Evolutionary conservation across 371 early-diverging fungal genomes (phyloP).

Genomic region (Thermomucor indicae-seudaticae): DNA sequence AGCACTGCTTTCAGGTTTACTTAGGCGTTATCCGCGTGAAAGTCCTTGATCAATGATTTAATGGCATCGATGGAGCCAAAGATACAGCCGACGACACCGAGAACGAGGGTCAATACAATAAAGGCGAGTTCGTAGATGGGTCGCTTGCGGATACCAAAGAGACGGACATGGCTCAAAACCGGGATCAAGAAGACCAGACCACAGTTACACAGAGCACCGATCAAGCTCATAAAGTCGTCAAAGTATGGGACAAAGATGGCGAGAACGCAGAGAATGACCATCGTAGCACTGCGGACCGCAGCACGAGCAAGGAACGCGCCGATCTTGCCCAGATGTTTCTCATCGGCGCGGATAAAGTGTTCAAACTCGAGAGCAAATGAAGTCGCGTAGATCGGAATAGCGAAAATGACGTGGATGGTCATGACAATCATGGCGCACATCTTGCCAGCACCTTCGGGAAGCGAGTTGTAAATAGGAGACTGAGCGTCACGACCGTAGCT

Average conservation of each 20-base stretch:
- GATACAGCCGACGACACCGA: constrained; percentile 57
- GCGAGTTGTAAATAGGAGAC: constrained; percentile 75
- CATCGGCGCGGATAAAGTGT: constrained; percentile 34
- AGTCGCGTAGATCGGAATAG: constrained; percentile 80
- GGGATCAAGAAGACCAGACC: constrained; percentile 71
- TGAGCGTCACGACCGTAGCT: constrained; percentile 69
- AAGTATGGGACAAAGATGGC: constrained; percentile 65
- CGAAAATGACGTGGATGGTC: constrained; percentile 83
- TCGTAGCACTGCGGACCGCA: constrained; percentile 45
- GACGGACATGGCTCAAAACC: constrained; percentile 53
- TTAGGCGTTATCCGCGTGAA: constrained; percentile 2
- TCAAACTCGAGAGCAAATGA: constrained; percentile 79
- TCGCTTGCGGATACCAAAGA: constrained; percentile 55
- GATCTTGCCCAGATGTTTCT: constrained; percentile 30
- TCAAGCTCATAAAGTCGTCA: constrained; percentile 69
- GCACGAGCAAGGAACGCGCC: constrained; percentile 50
- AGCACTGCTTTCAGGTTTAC: not conserved
- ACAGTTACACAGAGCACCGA: constrained; percentile 68
- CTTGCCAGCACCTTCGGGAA: constrained; percentile 62
- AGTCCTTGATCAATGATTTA: constrained; percentile 6
- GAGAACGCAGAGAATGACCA: constrained; percentile 46
- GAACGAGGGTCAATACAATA: constrained; percentile 50
- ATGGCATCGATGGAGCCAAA: constrained; percentile 65
- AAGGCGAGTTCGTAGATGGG: constrained; percentile 44
- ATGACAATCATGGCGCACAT: constrained; percentile 73